A percentile compares a stretch with the other conserved stretches of the same genome.
phyloP scores from a whole-genome alignment of 805 yeast species.

The Monosporozyma yasuniensis region DNA sequence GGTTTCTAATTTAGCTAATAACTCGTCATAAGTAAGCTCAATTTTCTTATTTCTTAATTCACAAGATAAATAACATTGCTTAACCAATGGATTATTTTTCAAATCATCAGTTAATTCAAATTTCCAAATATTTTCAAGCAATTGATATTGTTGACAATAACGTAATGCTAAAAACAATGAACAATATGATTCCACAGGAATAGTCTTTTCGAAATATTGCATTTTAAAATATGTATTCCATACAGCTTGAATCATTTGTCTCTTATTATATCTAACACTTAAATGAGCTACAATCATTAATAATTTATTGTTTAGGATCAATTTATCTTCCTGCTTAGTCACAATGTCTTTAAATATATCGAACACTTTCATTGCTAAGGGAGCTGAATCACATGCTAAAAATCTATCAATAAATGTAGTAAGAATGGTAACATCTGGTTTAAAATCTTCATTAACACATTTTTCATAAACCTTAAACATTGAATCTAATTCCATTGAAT shows the following conservation, averaged over 20 bases:
- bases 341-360: slow-evolving; percentile 13
- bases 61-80: slow-evolving; percentile 17
- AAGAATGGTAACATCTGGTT: slow-evolving; percentile 11
- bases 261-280: slow-evolving; percentile 9
- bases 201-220: slow-evolving; percentile 3
- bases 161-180: slow-evolving; percentile 17
- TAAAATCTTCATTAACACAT: background rate
- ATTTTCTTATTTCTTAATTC: slow-evolving; percentile 8
- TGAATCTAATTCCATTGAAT: background rate
- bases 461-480: background rate
- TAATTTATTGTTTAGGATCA: slow-evolving; percentile 13
- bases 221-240: slow-evolving; percentile 24
- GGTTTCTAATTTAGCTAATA: background rate
- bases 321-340: slow-evolving; percentile 1
- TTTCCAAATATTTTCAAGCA: slow-evolving; percentile 19
- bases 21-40: slow-evolving; percentile 4
- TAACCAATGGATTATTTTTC: slow-evolving; percentile 12
- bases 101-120: slow-evolving; percentile 18
- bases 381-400: slow-evolving; percentile 12
- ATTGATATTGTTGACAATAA: slow-evolving; percentile 11
- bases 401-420: slow-evolving; percentile 21
- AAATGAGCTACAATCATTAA: slow-evolving; percentile 19
- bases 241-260: slow-evolving; percentile 24
- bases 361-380: slow-evolving; percentile 15
- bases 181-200: slow-evolving; percentile 15